Evolutionary conservation across 2,329 filamentous ascomycete species (phyloP).

Genomic region (Cercospora sp.): DNA sequence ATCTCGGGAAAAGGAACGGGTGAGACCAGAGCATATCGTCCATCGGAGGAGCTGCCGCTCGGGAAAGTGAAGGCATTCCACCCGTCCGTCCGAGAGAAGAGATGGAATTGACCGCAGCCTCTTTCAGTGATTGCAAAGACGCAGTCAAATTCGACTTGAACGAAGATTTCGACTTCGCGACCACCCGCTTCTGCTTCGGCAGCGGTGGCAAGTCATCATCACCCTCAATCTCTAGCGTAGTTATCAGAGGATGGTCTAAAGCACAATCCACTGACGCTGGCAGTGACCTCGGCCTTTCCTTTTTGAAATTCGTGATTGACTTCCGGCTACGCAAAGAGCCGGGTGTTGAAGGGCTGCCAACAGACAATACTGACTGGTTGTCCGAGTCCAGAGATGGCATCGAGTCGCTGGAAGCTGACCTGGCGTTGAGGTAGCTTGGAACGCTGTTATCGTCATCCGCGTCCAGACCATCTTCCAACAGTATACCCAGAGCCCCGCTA

Average conservation of each 20-base stretch:
- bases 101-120: constrained; percentile 58
- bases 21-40: constrained; percentile 63
- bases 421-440: constrained; percentile 46
- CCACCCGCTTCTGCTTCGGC: constrained; percentile 31
- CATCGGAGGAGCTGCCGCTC: constrained; percentile 22
- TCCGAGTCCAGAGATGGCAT: constrained; percentile 54
- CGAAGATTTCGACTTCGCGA: constrained; percentile 48
- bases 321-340: constrained; percentile 38
- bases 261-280: constrained; percentile 55
- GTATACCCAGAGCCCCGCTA: constrained; percentile 50
- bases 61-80: constrained; percentile 20
- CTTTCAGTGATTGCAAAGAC: constrained; percentile 61
- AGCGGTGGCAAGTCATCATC: constrained; percentile 37
- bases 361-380: constrained; percentile 50
- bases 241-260: constrained; percentile 58
- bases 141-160: constrained; percentile 66
- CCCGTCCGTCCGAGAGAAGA: constrained; percentile 54
- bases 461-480: constrained; percentile 57
- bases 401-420: constrained; percentile 60
- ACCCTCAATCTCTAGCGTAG: constrained; percentile 37
- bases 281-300: constrained; percentile 51
- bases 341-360: constrained; percentile 46
- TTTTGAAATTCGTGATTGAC: constrained; percentile 44
- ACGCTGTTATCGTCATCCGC: constrained; percentile 40
- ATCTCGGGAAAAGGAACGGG: constrained; percentile 56